These are phyloP conservation scores for Cyberlindnera maclurae DNA, from an alignment of 805 yeast species.

Conservation along the genomic window DNA sequence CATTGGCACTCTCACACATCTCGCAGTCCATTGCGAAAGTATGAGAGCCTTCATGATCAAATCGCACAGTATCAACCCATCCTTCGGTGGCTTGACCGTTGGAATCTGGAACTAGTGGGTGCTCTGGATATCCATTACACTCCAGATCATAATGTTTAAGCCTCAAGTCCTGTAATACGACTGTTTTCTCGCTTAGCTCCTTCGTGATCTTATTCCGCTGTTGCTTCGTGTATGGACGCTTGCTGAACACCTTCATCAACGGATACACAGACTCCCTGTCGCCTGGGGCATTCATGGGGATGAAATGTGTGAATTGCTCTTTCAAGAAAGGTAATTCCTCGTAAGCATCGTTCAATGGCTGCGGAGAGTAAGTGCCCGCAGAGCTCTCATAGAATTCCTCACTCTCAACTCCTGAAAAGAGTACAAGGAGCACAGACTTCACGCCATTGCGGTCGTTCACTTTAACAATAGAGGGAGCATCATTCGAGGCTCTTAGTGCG, in stretches of 20 bases:
- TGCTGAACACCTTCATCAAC: slow-evolving; percentile 46
- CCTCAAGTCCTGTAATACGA: slow-evolving; percentile 46
- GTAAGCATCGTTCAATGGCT: slow-evolving; percentile 1
- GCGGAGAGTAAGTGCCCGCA: background rate
- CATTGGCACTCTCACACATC: slow-evolving; percentile 65
- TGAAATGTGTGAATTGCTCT: slow-evolving; percentile 32
- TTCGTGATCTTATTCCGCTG: slow-evolving; percentile 39
- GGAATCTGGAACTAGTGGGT: slow-evolving; percentile 27
- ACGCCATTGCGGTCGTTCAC: slow-evolving; percentile 41
- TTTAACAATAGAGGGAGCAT: slow-evolving; percentile 40
- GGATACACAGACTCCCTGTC: slow-evolving; percentile 48
- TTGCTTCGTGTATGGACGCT: slow-evolving; percentile 47
- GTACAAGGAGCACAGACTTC: slow-evolving; percentile 47
- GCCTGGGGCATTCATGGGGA: slow-evolving; percentile 63
- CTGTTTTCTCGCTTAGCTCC: slow-evolving; percentile 26
- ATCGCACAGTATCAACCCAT: slow-evolving; percentile 49
- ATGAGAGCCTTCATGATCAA: slow-evolving; percentile 52
- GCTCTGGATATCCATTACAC: slow-evolving; percentile 55
- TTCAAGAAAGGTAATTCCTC: slow-evolving; percentile 23
- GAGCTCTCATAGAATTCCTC: slow-evolving; percentile 34
- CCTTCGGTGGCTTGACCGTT: slow-evolving; percentile 18
- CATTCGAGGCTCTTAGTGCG: slow-evolving; percentile 23
- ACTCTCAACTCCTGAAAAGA: slow-evolving; percentile 58
- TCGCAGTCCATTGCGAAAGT: slow-evolving; percentile 90
- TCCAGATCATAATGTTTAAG: slow-evolving; percentile 42